Conservation (phyloP, 148 eudicot species). For the Cornus kousa region DNA sequence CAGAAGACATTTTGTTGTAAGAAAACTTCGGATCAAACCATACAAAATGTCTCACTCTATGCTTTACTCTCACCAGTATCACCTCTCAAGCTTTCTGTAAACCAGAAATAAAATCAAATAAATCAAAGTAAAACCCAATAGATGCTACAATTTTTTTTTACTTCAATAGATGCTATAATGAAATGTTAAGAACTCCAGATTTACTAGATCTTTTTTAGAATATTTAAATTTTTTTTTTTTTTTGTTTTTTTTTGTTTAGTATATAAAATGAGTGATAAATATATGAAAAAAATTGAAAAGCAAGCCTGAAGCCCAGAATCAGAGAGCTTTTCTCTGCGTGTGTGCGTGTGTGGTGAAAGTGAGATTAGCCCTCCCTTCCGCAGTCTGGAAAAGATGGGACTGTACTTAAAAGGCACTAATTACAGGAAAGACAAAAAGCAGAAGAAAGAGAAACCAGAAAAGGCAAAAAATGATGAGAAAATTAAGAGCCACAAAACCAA, state of each 20-base stretch:
- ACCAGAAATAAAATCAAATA: background rate
- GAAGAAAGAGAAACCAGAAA: background rate
- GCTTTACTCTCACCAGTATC: conserved; percentile 12
- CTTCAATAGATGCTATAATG: too few species aligned
- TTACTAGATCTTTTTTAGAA: too few species aligned
- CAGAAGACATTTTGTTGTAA: conserved; percentile 44
- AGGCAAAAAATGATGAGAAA: too few species aligned
- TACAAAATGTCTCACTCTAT: background rate
- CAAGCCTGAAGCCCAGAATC: background rate
- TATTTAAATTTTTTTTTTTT: background rate
- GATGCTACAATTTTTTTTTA: too few species aligned
- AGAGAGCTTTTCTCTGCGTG: too few species aligned
- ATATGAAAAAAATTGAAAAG: background rate
- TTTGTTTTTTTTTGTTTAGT: background rate
- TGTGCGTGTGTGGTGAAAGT: too few species aligned
- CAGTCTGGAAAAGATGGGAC: too few species aligned
- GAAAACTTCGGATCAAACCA: background rate
- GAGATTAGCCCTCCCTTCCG: too few species aligned
- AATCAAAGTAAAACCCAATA: background rate
- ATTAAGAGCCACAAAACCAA: too few species aligned
- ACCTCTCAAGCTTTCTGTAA: conserved; percentile 1
- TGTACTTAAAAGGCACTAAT: too few species aligned
- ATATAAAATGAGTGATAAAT: background rate
- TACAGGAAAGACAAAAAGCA: background rate
- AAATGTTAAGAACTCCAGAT: too few species aligned